Conservation (phyloP, 768 basidiomycete genomes). For the Leccinum subtestaceum region DNA sequence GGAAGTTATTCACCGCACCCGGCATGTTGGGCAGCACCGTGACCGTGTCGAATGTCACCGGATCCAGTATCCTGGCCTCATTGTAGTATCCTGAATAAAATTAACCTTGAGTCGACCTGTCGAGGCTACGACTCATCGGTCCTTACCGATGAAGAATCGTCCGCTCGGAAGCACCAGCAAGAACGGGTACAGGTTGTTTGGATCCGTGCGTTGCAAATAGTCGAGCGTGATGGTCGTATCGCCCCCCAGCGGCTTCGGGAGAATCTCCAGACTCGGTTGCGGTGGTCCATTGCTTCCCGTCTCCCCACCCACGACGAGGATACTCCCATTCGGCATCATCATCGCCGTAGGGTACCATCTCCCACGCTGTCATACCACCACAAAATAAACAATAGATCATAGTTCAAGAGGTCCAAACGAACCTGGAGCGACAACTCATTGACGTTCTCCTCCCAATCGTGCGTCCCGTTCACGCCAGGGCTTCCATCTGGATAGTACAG, state of each 20-base stretch:
- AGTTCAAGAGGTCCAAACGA: not conserved
- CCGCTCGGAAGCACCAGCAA: conserved; percentile 67
- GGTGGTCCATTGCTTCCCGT: conserved; percentile 64
- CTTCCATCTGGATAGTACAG: conserved; percentile 70
- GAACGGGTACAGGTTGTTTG: conserved; percentile 81
- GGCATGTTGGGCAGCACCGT: conserved; percentile 67
- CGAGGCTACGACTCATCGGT: not conserved
- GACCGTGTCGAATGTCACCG: conserved; percentile 60
- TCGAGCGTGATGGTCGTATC: conserved; percentile 59
- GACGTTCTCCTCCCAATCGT: conserved; percentile 77
- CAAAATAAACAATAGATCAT: not conserved
- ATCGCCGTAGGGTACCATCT: conserved; percentile 75
- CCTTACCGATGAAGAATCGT: conserved; percentile 65
- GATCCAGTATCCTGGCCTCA: conserved; percentile 73
- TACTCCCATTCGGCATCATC: conserved; percentile 68
- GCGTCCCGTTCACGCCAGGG: conserved; percentile 67
- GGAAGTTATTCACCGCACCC: conserved; percentile 66
- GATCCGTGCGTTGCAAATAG: conserved; percentile 69
- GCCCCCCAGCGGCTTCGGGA: conserved; percentile 66
- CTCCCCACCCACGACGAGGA: conserved; percentile 76
- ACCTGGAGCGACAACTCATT: conserved; percentile 60
- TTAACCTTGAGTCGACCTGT: not conserved
- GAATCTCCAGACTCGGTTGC: conserved; percentile 66
- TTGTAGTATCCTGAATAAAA: conserved; percentile 65
- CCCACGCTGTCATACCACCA: conserved; percentile 40